Conservation (phyloP, 805 yeast genomes). For the Tetrapisispora namnaoensis region DNA sequence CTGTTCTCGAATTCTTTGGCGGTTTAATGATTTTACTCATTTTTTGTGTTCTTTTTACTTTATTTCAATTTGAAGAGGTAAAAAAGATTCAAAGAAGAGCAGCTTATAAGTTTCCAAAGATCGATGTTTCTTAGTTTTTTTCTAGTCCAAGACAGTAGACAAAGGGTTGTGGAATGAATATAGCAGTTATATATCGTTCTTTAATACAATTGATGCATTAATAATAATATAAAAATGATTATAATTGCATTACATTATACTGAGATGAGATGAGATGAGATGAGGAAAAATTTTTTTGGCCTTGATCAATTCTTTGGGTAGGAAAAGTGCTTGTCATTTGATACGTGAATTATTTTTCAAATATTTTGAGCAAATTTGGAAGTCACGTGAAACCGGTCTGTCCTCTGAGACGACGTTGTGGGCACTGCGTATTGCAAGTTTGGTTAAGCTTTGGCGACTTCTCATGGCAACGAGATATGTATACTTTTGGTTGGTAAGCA, state of each 20-base stretch:
- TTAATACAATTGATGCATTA: neutral
- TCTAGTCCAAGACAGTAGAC: neutral
- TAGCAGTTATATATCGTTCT: too few species aligned
- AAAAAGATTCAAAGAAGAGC: neutral
- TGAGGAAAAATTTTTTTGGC: conserved; percentile 1
- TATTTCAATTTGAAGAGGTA: too few species aligned
- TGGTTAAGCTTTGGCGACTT: too few species aligned
- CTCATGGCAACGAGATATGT: too few species aligned
- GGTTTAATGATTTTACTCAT: conserved; percentile 28
- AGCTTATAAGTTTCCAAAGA: neutral
- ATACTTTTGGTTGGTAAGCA: too few species aligned
- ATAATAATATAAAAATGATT: neutral
- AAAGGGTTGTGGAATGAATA: neutral
- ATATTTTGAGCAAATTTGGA: too few species aligned
- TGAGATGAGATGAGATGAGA: conserved; percentile 11
- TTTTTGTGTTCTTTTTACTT: neutral
- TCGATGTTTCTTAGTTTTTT: neutral
- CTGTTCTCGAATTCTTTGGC: conserved; percentile 29
- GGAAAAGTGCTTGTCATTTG: too few species aligned
- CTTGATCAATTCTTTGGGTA: neutral
- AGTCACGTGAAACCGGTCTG: too few species aligned
- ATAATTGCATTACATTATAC: neutral
- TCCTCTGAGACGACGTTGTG: too few species aligned
- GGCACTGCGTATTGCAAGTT: too few species aligned
- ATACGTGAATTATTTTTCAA: too few species aligned